Conservation (phyloP, 345 rosid genomes). For the Eucalyptus marginata region DNA sequence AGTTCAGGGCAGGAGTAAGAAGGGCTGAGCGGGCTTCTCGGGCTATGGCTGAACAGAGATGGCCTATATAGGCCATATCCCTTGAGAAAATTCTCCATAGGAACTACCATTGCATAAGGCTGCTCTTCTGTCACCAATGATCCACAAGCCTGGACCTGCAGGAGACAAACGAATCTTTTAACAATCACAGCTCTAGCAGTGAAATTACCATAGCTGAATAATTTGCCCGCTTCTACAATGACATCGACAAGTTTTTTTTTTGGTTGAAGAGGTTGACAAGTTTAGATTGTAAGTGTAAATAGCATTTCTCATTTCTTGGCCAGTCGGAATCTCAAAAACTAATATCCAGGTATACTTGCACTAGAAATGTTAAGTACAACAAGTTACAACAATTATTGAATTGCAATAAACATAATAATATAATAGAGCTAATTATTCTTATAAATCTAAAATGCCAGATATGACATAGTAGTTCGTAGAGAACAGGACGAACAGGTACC, state of each 20-base stretch:
- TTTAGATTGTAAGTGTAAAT: background rate
- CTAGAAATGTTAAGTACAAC: background rate
- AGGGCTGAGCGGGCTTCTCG: slow-evolving; percentile 82
- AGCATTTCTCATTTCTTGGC: background rate
- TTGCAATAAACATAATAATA: background rate
- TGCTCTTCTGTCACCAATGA: slow-evolving; percentile 98
- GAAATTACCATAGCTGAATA: background rate
- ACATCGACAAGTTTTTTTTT: background rate
- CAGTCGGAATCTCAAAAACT: background rate
- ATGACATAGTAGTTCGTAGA: background rate
- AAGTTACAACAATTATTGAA: background rate
- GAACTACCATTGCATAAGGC: slow-evolving; percentile 91
- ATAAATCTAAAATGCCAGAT: background rate
- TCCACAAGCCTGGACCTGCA: slow-evolving; percentile 77
- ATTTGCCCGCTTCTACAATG: background rate
- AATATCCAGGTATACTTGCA: background rate
- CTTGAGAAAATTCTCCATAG: slow-evolving; percentile 90
- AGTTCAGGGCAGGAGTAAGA: slow-evolving; percentile 91
- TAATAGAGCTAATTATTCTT: background rate
- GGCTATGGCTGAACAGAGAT: slow-evolving; percentile 52
- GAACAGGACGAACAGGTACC: slow-evolving; percentile 17
- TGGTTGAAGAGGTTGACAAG: background rate
- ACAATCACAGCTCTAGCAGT: background rate
- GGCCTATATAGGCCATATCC: slow-evolving; percentile 78
- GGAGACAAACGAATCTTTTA: background rate